Evolutionary conservation across 495 filamentous ascomycete species (phyloP).

Genomic region (Podospora tetraspora): DNA sequence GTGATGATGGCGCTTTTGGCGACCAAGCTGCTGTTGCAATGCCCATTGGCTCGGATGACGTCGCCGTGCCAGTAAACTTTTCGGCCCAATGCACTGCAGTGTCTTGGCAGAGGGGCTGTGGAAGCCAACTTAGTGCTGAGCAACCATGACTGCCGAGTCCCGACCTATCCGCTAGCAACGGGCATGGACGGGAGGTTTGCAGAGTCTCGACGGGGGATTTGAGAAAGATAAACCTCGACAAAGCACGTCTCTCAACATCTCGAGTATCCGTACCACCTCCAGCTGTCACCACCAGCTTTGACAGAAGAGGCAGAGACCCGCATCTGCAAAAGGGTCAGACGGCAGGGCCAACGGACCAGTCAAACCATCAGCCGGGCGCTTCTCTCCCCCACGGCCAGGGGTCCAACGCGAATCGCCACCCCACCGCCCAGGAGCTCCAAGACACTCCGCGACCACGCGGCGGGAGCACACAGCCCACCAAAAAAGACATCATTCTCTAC

Average conservation of each 20-base stretch:
- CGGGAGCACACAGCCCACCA: conserved; percentile 6
- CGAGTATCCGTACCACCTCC: not conserved
- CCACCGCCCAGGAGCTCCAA: conserved; percentile 10
- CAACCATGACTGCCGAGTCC: not conserved
- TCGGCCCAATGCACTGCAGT: not conserved
- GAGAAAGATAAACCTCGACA: not conserved
- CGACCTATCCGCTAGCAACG: not conserved
- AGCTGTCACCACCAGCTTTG: not conserved
- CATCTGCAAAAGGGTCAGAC: conserved; percentile 9
- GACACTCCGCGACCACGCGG: conserved; percentile 11
- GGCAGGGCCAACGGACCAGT: conserved; percentile 3
- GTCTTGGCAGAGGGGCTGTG: not conserved
- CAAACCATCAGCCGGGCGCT: conserved; percentile 1
- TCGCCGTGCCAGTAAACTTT: not conserved
- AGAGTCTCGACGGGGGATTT: no score
- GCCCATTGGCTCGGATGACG: not conserved
- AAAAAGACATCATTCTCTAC: not conserved
- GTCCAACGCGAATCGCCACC: conserved; percentile 10
- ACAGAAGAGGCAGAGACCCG: not conserved
- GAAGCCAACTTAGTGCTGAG: not conserved
- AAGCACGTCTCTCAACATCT: not conserved
- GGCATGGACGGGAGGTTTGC: no score
- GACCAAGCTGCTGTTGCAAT: not conserved
- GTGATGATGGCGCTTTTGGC: not conserved
- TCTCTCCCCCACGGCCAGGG: conserved; percentile 1